Evolutionary conservation across 2,329 filamentous ascomycete species (phyloP), one percentile per base, ranked within the genome.

Genomic region (Talaromyces verruculosus): DNA sequence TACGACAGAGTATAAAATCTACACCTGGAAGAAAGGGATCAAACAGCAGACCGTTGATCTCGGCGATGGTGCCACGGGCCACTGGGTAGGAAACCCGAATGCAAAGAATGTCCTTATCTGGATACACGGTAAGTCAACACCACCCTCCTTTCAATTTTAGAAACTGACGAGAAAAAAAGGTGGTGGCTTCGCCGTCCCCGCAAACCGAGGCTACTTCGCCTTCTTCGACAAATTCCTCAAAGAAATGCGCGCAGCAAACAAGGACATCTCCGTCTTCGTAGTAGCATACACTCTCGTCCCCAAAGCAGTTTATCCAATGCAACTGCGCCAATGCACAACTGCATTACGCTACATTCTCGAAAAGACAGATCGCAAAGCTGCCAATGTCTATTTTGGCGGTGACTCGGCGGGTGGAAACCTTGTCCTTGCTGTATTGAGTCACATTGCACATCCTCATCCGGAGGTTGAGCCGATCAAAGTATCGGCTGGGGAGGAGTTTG

Each of bases 261-360:
- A 84, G 61, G 77, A 79, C 37, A 75, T 85, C 35, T 79, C 84
- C 19, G 74, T 84, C 58, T 80, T 88, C 59, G 74, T 85, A 28
- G 78, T 87, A n/a, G 82, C 83, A 45, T 89, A 89, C 74, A 84
- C 83, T 30, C 81, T 88, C n/a, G 81, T 85, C 0, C 81, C 81
- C 0, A 68, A 75, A 11, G 80, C 75, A 6, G 75, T 74, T 1
- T 83, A 82, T 63, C 81, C 81, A 3, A 79, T 75, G 1, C 80
- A 82, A 65, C 71, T 82, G 19, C 73, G 72, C 35, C 77, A 82
- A 67, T 78, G 78, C 1, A 78, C 80, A 25, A 75, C 75, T 45
- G 75, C 75, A 1, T 72, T 81, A 22, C 77, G 77, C 43, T 77
- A 82, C 68, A 72, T 82, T 19, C 68, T 80, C 39, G 35, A 59